Evolutionary conservation across 2,329 filamentous ascomycete genomes (phyloP).

Genomic region (Penicillium sp.): DNA sequence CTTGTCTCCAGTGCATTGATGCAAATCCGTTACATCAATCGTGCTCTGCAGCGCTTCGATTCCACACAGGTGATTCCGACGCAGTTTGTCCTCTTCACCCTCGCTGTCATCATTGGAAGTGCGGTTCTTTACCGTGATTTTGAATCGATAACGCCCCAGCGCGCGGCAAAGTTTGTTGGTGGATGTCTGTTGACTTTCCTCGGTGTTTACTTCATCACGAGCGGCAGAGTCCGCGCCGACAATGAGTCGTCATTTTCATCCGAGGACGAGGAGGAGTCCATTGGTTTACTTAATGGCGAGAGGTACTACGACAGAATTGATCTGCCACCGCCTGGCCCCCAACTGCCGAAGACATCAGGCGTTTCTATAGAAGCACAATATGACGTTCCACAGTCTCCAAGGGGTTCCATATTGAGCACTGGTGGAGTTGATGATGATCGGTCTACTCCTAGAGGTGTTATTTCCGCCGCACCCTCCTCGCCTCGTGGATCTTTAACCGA

Average conservation of each 20-base stretch:
- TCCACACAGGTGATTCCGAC: constrained; percentile 97
- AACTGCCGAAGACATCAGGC: constrained; percentile 18
- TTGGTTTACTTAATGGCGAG: constrained; percentile 41
- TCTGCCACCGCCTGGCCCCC: constrained; percentile 25
- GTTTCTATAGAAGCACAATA: constrained; percentile 12
- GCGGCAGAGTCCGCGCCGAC: constrained; percentile 61
- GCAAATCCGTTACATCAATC: constrained; percentile 97
- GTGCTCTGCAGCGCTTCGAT: constrained; percentile 84
- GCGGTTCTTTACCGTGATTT: constrained; percentile 94
- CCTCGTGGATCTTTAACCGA: constrained; percentile 33
- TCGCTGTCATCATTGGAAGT: constrained; percentile 92
- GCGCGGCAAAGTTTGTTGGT: constrained; percentile 79
- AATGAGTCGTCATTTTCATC: constrained; percentile 65
- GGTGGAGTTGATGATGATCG: constrained; percentile 34
- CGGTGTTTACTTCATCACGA: constrained; percentile 96
- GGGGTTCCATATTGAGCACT: constrained; percentile 35
- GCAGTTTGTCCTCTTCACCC: constrained; percentile 94
- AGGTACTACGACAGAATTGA: constrained; percentile 37
- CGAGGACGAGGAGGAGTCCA: constrained; percentile 58
- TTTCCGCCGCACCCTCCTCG: constrained; percentile 35
- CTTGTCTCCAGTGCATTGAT: constrained; percentile 83
- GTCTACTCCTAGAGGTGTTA: constrained; percentile 31
- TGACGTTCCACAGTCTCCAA: constrained; percentile 26
- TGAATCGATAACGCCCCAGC: constrained; percentile 70
- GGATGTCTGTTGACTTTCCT: constrained; percentile 91